Conservation (phyloP, 1,284 basidiomycete species). For the Cerioporus squamosus region DNA sequence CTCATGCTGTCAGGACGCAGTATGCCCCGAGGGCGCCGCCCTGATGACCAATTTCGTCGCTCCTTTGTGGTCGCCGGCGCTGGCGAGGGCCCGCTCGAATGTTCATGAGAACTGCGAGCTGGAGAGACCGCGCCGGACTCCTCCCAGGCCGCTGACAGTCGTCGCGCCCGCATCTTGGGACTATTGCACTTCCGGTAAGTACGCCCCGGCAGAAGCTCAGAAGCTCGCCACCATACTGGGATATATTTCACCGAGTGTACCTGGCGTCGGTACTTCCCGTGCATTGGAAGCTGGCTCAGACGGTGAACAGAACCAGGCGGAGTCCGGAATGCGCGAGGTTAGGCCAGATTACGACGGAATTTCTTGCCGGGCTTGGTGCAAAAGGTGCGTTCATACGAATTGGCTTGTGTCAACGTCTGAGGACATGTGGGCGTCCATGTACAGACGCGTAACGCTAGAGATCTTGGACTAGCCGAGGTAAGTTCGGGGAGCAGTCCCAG, state of each 20-base stretch:
- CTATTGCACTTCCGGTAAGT: conserved; percentile 17
- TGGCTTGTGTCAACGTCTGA: conserved; percentile 4
- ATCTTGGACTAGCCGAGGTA: neutral
- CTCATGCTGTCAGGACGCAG: neutral
- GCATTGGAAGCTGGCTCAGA: neutral
- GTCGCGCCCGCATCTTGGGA: conserved; percentile 7
- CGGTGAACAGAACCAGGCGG: neutral
- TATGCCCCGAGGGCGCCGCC: neutral
- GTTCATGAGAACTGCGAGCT: neutral
- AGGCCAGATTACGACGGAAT: neutral
- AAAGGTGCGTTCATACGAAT: neutral
- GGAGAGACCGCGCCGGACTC: neutral
- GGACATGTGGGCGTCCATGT: neutral
- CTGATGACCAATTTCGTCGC: neutral
- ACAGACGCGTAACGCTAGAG: no score
- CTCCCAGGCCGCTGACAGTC: conserved; percentile 6
- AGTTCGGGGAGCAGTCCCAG: conserved; percentile 4
- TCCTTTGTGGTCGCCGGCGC: neutral
- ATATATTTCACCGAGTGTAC: conserved; percentile 23
- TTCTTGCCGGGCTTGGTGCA: neutral
- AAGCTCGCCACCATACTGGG: conserved; percentile 7
- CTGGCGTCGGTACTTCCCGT: conserved; percentile 16
- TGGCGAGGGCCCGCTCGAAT: neutral
- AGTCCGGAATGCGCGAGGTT: neutral
- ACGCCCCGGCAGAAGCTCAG: conserved; percentile 2